phyloP scores from a whole-genome alignment of 306 rosid genomes.

The Lathyrus oleraceus region DNA sequence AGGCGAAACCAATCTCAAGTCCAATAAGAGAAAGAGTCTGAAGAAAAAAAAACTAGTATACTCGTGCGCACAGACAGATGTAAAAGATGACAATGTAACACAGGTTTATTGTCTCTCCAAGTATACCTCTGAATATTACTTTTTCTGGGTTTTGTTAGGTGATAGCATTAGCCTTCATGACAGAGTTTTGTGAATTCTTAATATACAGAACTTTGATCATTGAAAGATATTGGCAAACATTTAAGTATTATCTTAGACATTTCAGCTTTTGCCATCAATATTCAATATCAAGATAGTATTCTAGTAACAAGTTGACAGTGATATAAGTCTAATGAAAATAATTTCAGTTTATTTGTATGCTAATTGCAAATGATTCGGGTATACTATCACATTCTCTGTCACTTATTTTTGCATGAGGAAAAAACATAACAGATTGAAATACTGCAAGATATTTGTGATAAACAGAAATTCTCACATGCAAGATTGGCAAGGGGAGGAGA shows the following conservation, averaged over 20 bases:
- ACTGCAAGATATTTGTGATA: background rate
- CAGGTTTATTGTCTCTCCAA: constrained; percentile 14
- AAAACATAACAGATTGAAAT: background rate
- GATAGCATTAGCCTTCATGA: constrained; percentile 1
- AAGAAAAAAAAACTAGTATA: background rate
- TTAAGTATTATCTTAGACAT: constrained; percentile 1
- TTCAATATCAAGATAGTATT: background rate
- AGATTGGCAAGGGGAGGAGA: too few species aligned
- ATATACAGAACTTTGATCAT: constrained; percentile 22
- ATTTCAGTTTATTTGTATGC: background rate
- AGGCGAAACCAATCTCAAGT: constrained; percentile 29
- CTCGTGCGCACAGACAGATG: background rate
- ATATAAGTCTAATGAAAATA: background rate
- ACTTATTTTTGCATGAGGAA: background rate
- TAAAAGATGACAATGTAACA: background rate
- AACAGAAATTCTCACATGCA: background rate
- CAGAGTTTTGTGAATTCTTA: constrained; percentile 25
- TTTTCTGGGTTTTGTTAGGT: constrained; percentile 27
- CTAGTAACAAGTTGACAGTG: background rate
- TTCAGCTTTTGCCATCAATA: background rate
- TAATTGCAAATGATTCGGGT: constrained; percentile 3
- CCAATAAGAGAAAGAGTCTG: constrained; percentile 16
- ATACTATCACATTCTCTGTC: background rate
- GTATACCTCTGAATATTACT: constrained; percentile 11
- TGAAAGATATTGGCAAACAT: background rate